Base-by-base conservation (phyloP, 345 rosid species). In the Euphorbia tirucalli region DNA sequence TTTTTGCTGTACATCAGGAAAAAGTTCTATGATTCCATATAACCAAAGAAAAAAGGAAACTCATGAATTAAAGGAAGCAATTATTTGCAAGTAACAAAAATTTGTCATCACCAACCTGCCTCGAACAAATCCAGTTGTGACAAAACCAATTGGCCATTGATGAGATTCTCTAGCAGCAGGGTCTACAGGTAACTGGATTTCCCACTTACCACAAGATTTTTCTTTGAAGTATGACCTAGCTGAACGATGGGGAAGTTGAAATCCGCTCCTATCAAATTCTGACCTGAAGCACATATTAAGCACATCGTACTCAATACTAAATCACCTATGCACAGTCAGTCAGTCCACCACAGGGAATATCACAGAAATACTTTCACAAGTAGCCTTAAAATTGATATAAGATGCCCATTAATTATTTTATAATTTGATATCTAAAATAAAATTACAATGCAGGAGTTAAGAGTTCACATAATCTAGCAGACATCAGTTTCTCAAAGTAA, bases 61-160 rank as follows among this genome's bases (percentile, higher is more conserved):
- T 27, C 44, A 15, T 24, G 30, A 24, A 55, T 21, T 7, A 1
- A n/a, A 11, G 15, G 19, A 37, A 16, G 15, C 41, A 71, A 14
- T 11, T 18, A n/a, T 24, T n/a, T 63, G 21, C 14, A 48, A 28
- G 5, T 19, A 49, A 35, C 41, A 43, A 72, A 63, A 21, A 28
- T 43, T 3, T 41, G 43, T 27, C 50, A 54, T 13, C 31, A 75
- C 87, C 77, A 70, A 94, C 96, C 95, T 92, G 64, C 98, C 97
- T 66, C 83, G 75, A 55, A 90, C 87, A 77, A 87, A 88, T 63
- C 98, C 98, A 37, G 95, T 83, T 16, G 96, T 89, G 25, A 90
- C 85, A 71, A 94, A 92, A 69, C 98, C 98, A 19, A 94, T 79
- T 28, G 97, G 93, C 87, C 85, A 87, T 65, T 92, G 75, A 70